phyloP scores from a whole-genome alignment of 345 rosid genomes.

The Euphorbia pulcherrima region DNA sequence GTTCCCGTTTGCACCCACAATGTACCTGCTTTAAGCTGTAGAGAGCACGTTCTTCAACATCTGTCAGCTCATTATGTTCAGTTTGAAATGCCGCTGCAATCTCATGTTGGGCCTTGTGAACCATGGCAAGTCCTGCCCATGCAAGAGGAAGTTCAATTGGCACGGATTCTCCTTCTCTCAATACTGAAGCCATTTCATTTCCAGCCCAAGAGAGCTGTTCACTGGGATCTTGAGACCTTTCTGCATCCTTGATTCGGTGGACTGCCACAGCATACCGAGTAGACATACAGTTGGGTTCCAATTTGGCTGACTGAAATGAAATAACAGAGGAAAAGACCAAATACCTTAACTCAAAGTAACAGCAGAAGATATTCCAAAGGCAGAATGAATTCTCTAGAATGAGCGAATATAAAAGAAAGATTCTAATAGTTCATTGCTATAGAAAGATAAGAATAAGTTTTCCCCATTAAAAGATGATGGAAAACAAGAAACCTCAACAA shows the following conservation, averaged over 20 bases:
- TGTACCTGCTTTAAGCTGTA: constrained; percentile 83
- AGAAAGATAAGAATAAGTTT: constrained; percentile 2
- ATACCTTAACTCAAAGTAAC: constrained; percentile 1
- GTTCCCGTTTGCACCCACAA: background rate
- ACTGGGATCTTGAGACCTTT: constrained; percentile 85
- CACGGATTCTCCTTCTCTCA: constrained; percentile 87
- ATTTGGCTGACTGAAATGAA: constrained; percentile 69
- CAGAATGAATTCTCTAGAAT: constrained; percentile 3
- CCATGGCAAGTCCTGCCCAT: constrained; percentile 95
- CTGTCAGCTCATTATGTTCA: constrained; percentile 52
- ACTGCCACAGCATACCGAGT: constrained; percentile 91
- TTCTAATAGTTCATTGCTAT: constrained; percentile 9
- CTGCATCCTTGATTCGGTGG: constrained; percentile 83
- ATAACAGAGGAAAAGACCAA: constrained; percentile 7
- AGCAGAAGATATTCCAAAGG: background rate
- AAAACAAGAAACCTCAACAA: constrained; percentile 52
- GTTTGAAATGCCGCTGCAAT: constrained; percentile 75
- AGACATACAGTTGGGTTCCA: constrained; percentile 92
- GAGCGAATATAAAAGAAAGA: background rate
- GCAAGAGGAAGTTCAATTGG: constrained; percentile 69
- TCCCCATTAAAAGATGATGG: constrained; percentile 28
- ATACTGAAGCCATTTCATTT: constrained; percentile 92
- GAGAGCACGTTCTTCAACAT: constrained; percentile 69
- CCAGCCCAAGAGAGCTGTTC: constrained; percentile 90
- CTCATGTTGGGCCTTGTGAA: constrained; percentile 86